These are phyloP conservation scores for Trypanosoma avium DNA, from an alignment of 208 protist genomes.

Conservation along the genomic window DNA sequence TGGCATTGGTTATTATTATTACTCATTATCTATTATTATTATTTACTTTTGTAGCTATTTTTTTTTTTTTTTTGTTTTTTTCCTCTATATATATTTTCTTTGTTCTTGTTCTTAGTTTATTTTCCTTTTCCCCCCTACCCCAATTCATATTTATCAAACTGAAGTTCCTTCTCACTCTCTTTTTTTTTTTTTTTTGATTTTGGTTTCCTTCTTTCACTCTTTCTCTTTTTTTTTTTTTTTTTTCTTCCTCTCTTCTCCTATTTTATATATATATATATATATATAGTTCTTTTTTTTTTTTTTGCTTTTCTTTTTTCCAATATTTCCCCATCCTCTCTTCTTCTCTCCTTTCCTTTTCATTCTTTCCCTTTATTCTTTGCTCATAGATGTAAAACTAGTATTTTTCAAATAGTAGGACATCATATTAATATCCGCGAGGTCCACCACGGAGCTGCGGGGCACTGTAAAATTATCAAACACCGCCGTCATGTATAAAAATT, in stretches of 20 bases:
- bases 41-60: too few relatives aligned
- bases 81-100: too few relatives aligned
- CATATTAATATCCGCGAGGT: slow-evolving; percentile 49
- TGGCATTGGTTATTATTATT: too few relatives aligned
- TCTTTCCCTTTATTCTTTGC: slow-evolving; percentile 13
- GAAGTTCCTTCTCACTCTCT: too few relatives aligned
- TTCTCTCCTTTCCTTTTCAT: background rate
- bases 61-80: too few relatives aligned
- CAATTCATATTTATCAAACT: too few relatives aligned
- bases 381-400: slow-evolving; percentile 50
- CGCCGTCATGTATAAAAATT: slow-evolving; percentile 67
- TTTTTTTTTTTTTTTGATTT: background rate
- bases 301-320: background rate
- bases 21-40: too few relatives aligned
- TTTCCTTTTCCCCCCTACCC: too few relatives aligned
- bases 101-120: too few relatives aligned
- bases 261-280: background rate
- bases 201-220: background rate
- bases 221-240: background rate
- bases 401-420: slow-evolving; percentile 53
- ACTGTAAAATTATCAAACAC: slow-evolving; percentile 61
- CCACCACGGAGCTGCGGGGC: slow-evolving; percentile 20
- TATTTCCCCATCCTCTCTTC: background rate
- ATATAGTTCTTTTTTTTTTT: background rate
- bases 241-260: background rate